Evolutionary conservation across 768 basidiomycete genomes (phyloP).

Genomic region (Auricularia auricula-judae): DNA sequence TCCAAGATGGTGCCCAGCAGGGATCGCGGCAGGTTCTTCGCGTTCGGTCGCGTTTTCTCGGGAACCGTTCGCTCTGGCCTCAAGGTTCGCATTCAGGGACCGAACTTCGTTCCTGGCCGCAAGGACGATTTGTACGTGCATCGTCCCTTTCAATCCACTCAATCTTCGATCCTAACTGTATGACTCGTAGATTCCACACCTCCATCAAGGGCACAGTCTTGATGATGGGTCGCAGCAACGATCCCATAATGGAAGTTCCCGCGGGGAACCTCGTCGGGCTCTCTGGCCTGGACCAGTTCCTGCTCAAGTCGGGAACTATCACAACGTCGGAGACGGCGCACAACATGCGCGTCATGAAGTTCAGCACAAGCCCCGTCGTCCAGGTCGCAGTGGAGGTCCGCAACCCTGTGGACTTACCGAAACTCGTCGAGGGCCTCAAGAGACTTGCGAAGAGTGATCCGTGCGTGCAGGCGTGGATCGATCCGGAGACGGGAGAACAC

Average conservation of each 20-base stretch:
- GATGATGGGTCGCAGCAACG: slow-evolving; percentile 43
- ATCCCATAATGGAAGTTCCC: slow-evolving; percentile 42
- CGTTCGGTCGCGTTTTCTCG: slow-evolving; percentile 47
- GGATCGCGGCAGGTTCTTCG: slow-evolving; percentile 48
- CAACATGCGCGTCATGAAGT: slow-evolving; percentile 49
- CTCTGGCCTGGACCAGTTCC: slow-evolving; percentile 45
- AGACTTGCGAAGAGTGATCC: slow-evolving; percentile 45
- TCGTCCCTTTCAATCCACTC: neutral
- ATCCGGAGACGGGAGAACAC: slow-evolving; percentile 33
- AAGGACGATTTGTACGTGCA: slow-evolving; percentile 37
- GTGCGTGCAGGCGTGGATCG: slow-evolving; percentile 38
- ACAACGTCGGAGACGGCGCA: slow-evolving; percentile 42
- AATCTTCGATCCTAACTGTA: neutral
- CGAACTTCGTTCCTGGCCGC: slow-evolving; percentile 41
- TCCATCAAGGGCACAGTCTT: slow-evolving; percentile 41
- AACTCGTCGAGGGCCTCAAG: slow-evolving; percentile 45
- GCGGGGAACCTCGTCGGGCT: slow-evolving; percentile 44
- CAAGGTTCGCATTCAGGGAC: slow-evolving; percentile 44
- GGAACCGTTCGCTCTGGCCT: slow-evolving; percentile 39
- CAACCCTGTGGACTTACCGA: slow-evolving; percentile 42
- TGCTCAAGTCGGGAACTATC: slow-evolving; percentile 43
- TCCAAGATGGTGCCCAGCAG: slow-evolving; percentile 38
- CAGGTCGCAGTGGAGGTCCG: slow-evolving; percentile 45
- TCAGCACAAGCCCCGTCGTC: slow-evolving; percentile 43
- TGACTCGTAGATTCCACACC: slow-evolving; percentile 15